Conservation (phyloP, 192 early-diverging fungal species). For the Coemansia sp. region DNA sequence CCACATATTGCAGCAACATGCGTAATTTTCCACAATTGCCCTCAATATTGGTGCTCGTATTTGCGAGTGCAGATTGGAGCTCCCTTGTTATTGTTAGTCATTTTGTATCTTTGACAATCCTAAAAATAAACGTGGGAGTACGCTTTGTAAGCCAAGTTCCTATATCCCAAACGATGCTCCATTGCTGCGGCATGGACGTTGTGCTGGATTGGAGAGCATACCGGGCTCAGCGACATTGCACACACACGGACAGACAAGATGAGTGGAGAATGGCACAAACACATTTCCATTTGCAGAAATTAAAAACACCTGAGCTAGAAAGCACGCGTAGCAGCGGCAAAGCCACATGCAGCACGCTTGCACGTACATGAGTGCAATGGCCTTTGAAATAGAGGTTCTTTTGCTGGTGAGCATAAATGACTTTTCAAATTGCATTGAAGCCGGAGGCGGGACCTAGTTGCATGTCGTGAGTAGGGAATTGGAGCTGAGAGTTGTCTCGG, state of each 20-base stretch:
- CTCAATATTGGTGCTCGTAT: slow-evolving; percentile 4
- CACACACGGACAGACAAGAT: background rate
- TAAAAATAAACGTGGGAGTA: slow-evolving; percentile 1
- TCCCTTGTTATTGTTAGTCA: background rate
- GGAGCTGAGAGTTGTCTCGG: background rate
- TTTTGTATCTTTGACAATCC: background rate
- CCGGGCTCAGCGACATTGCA: slow-evolving; percentile 1
- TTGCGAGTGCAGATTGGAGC: background rate
- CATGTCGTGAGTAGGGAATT: background rate
- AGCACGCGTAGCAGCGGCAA: background rate
- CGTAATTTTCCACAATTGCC: slow-evolving; percentile 5
- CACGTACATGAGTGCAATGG: background rate
- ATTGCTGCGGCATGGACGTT: background rate
- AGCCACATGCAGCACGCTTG: slow-evolving; percentile 12
- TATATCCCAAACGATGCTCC: background rate
- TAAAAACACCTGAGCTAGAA: slow-evolving; percentile 6
- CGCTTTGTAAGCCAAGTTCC: slow-evolving; percentile 9
- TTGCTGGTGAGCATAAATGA: background rate
- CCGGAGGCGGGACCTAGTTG: background rate
- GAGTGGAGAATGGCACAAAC: background rate
- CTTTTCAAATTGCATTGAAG: background rate
- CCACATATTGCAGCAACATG: slow-evolving; percentile 7
- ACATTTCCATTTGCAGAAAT: slow-evolving; percentile 9
- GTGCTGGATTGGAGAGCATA: background rate
- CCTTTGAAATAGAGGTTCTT: background rate